Percentiles rank a stretch among this genome's conserved stretches.
phyloP scores from a whole-genome alignment of 768 basidiomycete species.

The Suillus placidus region DNA sequence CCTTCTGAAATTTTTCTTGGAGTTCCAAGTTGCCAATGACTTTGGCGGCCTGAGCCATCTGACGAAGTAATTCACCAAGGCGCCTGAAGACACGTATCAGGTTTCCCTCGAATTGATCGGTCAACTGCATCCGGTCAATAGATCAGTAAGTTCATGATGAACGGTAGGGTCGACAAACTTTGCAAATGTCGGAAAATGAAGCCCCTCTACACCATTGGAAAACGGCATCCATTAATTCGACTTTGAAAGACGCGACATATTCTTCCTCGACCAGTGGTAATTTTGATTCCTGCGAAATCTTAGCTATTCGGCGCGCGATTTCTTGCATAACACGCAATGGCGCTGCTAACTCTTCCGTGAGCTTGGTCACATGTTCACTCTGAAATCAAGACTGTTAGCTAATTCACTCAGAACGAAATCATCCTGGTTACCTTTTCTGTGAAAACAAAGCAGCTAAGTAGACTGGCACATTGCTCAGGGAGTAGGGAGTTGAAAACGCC shows the following conservation, averaged over 20 bases:
- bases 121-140: slow-evolving; percentile 57
- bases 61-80: slow-evolving; percentile 89
- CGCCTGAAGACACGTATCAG: slow-evolving; percentile 96
- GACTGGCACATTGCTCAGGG: slow-evolving; percentile 90
- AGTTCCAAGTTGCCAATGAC: slow-evolving; percentile 96
- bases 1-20: slow-evolving; percentile 90
- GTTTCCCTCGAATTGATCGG: slow-evolving; percentile 96
- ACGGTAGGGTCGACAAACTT: slow-evolving; percentile 50
- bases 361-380: slow-evolving; percentile 84
- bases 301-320: slow-evolving; percentile 93
- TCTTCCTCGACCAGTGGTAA: slow-evolving; percentile 88
- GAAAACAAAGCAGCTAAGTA: slow-evolving; percentile 98
- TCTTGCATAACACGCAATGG: slow-evolving; percentile 96
- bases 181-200: slow-evolving; percentile 94
- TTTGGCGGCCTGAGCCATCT: slow-evolving; percentile 95
- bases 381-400: slow-evolving; percentile 31
- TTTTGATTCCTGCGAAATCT: slow-evolving; percentile 93
- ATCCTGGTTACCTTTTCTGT: slow-evolving; percentile 76
- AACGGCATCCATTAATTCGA: slow-evolving; percentile 98
- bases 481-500: slow-evolving; percentile 89
- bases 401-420: not conserved
- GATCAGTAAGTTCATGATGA: not conserved
- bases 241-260: slow-evolving; percentile 96
- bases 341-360: slow-evolving; percentile 92
- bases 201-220: slow-evolving; percentile 98